Base-by-base conservation (phyloP, 1,139 yeast species). In the Hemisphaericaspora lyxosophila region DNA sequence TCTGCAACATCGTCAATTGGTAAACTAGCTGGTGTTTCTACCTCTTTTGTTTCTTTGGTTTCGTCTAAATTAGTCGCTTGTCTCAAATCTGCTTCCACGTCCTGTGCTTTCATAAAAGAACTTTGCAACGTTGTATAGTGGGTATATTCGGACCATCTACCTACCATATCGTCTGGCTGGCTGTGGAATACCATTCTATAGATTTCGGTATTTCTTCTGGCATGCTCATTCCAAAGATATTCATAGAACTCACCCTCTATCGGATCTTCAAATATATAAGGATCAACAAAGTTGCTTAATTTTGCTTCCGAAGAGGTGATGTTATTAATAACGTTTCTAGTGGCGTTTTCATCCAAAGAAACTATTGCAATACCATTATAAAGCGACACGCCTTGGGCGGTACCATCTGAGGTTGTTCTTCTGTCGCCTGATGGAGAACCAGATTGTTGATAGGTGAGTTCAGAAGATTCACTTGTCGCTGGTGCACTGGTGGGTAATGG, bases 91-190 rank as follows among this genome's bases (percentile, higher is more conserved):
- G 69, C 62, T 34, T 68, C 75, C 28, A 59, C 59, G 20, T 55
- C 59, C 44, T 72, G 92, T 11, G 80, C 74, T 28, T 70, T 51
- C 32, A 61, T 57, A 53, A 85, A 85, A 0, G 83, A 85, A 24
- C 70, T 64, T 38, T 68, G 70, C 50, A 84, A 59, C 39, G 74
- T 76, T 34, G 78, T 73, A 57, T 72, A 86, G 26, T 75, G 80
- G 56, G 87, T 89, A 59, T 89, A 94, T 35, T 88, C 96, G 42
- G 78, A 77, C 99, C 99, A 94, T 0, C 92, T 77, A 16, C 73
- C 71, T 11, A 92, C 97, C 12, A 77, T 71, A 56, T 92, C 88
- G 59, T 94, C 98, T 0, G 99, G 99, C 57, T 92, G 97, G 47
- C 89, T 81, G 48, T 90, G 92, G 73, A 94, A 94, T 3, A 92